Evolutionary conservation across 257 asterid species (phyloP).

Genomic region (Lantana camara): DNA sequence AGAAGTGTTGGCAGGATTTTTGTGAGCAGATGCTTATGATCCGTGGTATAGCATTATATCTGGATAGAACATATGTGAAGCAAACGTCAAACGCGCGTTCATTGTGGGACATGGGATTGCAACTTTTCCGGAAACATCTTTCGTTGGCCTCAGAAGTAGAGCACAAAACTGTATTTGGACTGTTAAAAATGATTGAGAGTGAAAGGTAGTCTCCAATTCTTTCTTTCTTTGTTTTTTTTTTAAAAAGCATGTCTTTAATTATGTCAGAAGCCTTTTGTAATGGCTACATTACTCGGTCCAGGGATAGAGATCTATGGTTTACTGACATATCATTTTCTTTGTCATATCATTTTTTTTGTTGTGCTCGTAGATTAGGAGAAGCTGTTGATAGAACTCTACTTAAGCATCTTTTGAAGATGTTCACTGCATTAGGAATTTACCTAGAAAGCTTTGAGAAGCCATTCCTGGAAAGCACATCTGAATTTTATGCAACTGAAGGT

Average conservation of each 20-base stretch:
- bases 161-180: conserved; percentile 87
- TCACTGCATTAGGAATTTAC: conserved; percentile 94
- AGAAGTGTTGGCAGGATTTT: conserved; percentile 94
- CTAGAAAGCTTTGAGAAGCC: conserved; percentile 93
- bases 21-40: conserved; percentile 97
- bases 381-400: conserved; percentile 96
- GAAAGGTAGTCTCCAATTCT: conserved; percentile 72
- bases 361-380: conserved; percentile 85
- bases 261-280: conserved; percentile 25
- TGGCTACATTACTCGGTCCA: not conserved
- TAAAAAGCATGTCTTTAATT: conserved; percentile 54
- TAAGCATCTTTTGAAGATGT: conserved; percentile 98
- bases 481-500: conserved; percentile 96
- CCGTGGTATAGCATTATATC: conserved; percentile 90
- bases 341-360: too few species aligned
- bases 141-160: conserved; percentile 90
- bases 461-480: conserved; percentile 89
- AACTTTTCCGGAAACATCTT: conserved; percentile 91
- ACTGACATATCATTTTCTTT: too few species aligned
- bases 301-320: conserved; percentile 5
- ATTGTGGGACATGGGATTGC: conserved; percentile 99
- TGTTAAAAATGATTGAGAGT: conserved; percentile 84
- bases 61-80: conserved; percentile 95
- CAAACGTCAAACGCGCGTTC: conserved; percentile 86
- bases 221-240: conserved; percentile 22